Conservation (phyloP, 257 asterid species). For the Cynanchum wilfordii region DNA sequence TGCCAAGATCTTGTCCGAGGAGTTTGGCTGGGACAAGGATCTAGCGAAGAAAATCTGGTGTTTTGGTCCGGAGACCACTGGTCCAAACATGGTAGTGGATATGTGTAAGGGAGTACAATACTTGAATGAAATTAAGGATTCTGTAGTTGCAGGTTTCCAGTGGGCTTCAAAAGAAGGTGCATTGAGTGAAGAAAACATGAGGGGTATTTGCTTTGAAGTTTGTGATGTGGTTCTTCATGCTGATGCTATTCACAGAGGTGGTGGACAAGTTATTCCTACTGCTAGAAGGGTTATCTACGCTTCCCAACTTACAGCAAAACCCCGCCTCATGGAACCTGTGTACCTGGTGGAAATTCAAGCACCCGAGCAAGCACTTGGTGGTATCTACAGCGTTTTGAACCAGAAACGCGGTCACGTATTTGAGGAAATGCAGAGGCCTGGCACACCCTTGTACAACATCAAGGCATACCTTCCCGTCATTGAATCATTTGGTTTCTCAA, state of each 20-base stretch:
- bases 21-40: conserved; percentile 47
- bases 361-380: conserved; percentile 39
- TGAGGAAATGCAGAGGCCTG: conserved; percentile 41
- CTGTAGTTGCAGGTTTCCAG: conserved; percentile 47
- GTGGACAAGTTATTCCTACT: conserved; percentile 42
- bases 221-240: conserved; percentile 41
- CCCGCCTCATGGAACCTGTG: conserved; percentile 37
- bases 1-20: conserved; percentile 34
- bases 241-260: conserved; percentile 45
- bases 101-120: conserved; percentile 47
- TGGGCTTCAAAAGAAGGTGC: conserved; percentile 48
- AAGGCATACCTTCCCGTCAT: conserved; percentile 42
- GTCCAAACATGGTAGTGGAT: conserved; percentile 44
- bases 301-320: conserved; percentile 39
- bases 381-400: conserved; percentile 37
- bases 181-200: conserved; percentile 38
- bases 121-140: conserved; percentile 42
- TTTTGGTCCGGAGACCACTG: conserved; percentile 42
- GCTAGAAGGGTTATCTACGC: conserved; percentile 45
- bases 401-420: conserved; percentile 44
- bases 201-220: conserved; percentile 43
- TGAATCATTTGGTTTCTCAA: conserved; percentile 37
- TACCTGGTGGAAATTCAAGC: conserved; percentile 41
- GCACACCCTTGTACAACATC: conserved; percentile 39
- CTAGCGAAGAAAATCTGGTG: conserved; percentile 46